Evolutionary conservation across 176 grass and related monocot genomes (phyloP), one percentile per base, ranked within the genome.

Genomic region (Bolboschoenus planiculmis): DNA sequence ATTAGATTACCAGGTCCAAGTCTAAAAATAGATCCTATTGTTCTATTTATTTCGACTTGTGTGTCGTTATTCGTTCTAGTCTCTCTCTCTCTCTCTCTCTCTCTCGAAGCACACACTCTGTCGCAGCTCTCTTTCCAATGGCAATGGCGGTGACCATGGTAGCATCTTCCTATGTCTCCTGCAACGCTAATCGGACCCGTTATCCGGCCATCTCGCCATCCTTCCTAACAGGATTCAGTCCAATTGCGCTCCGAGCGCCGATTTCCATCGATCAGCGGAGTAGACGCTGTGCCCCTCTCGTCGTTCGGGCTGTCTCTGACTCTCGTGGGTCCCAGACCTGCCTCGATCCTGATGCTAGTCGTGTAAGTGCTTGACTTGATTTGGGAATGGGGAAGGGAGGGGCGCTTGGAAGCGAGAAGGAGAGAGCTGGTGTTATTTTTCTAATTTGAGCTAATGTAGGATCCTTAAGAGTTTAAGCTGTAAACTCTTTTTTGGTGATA

Each of bases 281-380:
- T 43, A 88, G 81, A 50, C 76, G n/a, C 81, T 58, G 62, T 46
- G 15, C 37, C 80, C 86, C 81, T 37, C 78, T 90, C 63, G 7
- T 95, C 8, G 91, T 99, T 18, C 62, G 75, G 58, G 92, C 84
- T 39, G 96, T 99, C 42, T 99, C 96, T 0, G 96, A 99, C 61
- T 95, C 96, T 0, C 76, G 57, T 10, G 91, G 86, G 87, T 91
- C 96, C 3, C 92, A 99, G 88, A 99, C 96, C 20, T 99, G 97
- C 79, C 91, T 99, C 42, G 93, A 95, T 90, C 97, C 97, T 47
- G 97, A 99, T 58, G 97, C 97, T 27, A 95, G 93, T 87, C 90
- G 87, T 84, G 97, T 99, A 79, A 79, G 92, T 60, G 77, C 43
- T 10, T 68, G 31, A 26, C 5, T 18, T 71, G 66, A 71, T 54